Conservation (phyloP, 169 alveolate genomes). For the Plasmodium fragile region DNA sequence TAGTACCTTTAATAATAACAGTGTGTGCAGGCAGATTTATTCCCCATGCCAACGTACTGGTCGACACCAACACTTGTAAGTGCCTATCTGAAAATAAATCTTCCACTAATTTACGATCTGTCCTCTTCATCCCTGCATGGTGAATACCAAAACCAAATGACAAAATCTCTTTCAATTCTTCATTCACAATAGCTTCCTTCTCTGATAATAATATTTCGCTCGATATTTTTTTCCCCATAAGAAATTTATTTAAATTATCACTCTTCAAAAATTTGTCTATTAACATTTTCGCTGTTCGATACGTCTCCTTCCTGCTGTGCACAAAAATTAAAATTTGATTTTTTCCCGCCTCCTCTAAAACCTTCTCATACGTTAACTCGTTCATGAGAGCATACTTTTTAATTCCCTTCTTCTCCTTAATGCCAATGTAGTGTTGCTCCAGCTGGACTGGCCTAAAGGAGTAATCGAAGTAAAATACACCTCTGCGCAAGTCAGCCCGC, state of each 20-base stretch:
- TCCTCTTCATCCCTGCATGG: conserved; percentile 99
- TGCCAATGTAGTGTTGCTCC: conserved; percentile 96
- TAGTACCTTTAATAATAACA: conserved; percentile 99
- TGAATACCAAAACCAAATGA: conserved; percentile 99
- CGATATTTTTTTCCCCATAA: conserved; percentile 92
- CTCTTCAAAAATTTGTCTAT: conserved; percentile 93
- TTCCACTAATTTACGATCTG: conserved; percentile 98
- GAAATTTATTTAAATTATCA: conserved; percentile 89
- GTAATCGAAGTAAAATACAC: conserved; percentile 96
- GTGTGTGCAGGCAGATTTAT: conserved; percentile 99
- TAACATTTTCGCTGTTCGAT: conserved; percentile 94
- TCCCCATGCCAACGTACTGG: conserved; percentile 99
- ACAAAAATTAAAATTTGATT: conserved; percentile 97
- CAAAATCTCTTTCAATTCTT: conserved; percentile 95
- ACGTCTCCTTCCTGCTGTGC: conserved; percentile 99
- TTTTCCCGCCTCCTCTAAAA: conserved; percentile 87
- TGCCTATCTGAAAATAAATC: conserved; percentile 97
- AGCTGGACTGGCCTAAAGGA: conserved; percentile 99
- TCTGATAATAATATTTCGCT: conserved; percentile 93
- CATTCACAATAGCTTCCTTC: conserved; percentile 89
- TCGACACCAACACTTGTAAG: conserved; percentile 97
- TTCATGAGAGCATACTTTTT: conserved; percentile 96
- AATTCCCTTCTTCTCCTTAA: conserved; percentile 98
- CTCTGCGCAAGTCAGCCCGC: conserved; percentile 93
- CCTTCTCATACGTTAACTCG: conserved; percentile 95